Conservation (phyloP, 371 early-diverging fungal species). For the Zopfochytrium polystomum region DNA sequence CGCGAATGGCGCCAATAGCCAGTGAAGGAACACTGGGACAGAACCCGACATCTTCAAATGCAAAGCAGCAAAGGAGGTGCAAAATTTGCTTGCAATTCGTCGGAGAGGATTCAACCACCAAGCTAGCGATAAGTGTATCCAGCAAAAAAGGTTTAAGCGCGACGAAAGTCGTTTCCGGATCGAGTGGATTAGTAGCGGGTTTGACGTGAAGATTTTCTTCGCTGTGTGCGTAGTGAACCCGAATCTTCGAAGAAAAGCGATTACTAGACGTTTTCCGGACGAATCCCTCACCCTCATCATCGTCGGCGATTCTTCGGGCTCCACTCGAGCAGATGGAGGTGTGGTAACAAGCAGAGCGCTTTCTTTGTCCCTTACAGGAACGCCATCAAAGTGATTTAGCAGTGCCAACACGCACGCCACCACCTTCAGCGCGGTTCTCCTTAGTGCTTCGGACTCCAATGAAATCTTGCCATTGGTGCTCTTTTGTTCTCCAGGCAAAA, state of each 20-base stretch:
- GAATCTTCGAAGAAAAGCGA: too few species aligned
- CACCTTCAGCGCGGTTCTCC: constrained; percentile 65
- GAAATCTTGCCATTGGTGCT: constrained; percentile 19
- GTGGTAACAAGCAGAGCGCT: too few species aligned
- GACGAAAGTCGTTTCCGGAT: constrained; percentile 6
- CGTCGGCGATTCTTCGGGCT: too few species aligned
- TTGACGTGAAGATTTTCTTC: too few species aligned
- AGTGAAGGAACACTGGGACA: constrained; percentile 70
- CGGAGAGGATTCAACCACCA: constrained; percentile 64
- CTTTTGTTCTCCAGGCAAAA: constrained; percentile 52
- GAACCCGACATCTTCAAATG: constrained; percentile 70
- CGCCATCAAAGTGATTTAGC: constrained; percentile 69
- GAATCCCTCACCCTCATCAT: too few species aligned
- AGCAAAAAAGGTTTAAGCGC: constrained; percentile 68
- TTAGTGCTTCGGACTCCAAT: constrained; percentile 63
- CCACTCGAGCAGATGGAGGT: too few species aligned
- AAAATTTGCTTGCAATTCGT: constrained; percentile 67
- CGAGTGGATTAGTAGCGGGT: not conserved
- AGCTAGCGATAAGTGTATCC: constrained; percentile 63
- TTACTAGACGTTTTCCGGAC: too few species aligned
- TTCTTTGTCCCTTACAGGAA: constrained; percentile 31
- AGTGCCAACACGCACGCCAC: constrained; percentile 65
- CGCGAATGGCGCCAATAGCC: too few species aligned
- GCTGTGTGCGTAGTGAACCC: too few species aligned
- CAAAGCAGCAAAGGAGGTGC: constrained; percentile 70